Base-by-base conservation (phyloP, 1,284 basidiomycete species). In the Trichosporon sp. region DNA sequence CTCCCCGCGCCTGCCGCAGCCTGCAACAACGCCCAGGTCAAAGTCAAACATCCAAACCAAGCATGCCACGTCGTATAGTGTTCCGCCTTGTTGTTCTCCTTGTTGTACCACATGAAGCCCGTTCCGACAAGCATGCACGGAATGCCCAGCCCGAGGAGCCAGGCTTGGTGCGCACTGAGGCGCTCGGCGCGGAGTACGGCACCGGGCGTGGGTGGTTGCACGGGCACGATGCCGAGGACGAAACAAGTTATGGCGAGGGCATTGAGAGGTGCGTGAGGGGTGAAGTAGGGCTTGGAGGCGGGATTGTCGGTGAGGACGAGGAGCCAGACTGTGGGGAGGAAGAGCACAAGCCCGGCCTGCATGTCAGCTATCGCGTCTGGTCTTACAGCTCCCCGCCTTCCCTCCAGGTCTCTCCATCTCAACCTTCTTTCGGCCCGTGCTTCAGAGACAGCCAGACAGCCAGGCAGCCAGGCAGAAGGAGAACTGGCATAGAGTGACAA, bases 51-150 rank as follows among this genome's bases (percentile, higher is more conserved):
- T 1, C 83, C 83, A 26, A 80, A 76, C 69, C 73, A 75, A 2
- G 72, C 77, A 71, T 84, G 82, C 79, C 80, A 80, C 2, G 80
- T 80, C 19, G 80, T 82, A 38, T 81, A 81, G 71, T 84, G 84
- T 46, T 68, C 51, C 0, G 82, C 80, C 3, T 71, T 68, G 68
- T 83, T 79, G 0, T 76, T 32, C 48, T 77, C 69, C 72, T 85
- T 85, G 78, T 84, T 84, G 69, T 76, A 82, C 71, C 75, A 79
- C 81, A 85, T 84, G 14, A 76, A 76, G 11, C 73, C 68, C 6
- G 79, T 77, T 16, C 83, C 83, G 19, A 81, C 7, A 4, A 75
- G 70, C 72, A 84, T 74, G 16, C 76, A 66, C 1, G 83, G 83
- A 7, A 83, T 67, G 10, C 77, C 77, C 19, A 81, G 64, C 26